Conservation (phyloP, 805 yeast species). For the Ogataea corticis region DNA sequence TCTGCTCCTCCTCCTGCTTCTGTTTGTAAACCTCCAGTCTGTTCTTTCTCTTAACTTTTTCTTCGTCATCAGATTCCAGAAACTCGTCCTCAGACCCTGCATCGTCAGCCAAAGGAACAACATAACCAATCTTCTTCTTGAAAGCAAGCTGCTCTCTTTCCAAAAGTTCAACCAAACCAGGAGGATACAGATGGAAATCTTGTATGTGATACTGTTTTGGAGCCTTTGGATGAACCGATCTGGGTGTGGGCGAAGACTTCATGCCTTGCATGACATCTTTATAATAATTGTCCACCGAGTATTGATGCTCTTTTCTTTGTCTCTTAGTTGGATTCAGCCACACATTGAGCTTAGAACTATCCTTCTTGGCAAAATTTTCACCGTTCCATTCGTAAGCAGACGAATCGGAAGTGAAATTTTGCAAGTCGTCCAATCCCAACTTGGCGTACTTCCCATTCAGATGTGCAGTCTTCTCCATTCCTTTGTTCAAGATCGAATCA, state of each 20-base stretch:
- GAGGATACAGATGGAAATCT: conserved; percentile 74
- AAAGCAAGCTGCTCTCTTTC: conserved; percentile 66
- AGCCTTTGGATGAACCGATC: conserved; percentile 44
- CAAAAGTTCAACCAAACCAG: conserved; percentile 50
- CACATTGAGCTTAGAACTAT: conserved; percentile 42
- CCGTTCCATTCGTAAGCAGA: conserved; percentile 98
- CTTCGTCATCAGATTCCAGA: conserved; percentile 37
- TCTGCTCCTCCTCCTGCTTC: conserved; percentile 49
- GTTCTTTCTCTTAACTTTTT: conserved; percentile 25
- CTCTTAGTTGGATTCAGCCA: conserved; percentile 79
- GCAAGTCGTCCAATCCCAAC: conserved; percentile 90
- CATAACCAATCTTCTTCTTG: conserved; percentile 59
- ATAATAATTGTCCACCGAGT: conserved; percentile 74
- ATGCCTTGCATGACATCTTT: conserved; percentile 58
- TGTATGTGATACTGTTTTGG: conserved; percentile 66
- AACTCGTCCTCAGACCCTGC: conserved; percentile 55
- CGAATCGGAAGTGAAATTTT: conserved; percentile 79
- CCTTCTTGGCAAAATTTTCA: conserved; percentile 66
- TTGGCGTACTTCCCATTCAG: conserved; percentile 81
- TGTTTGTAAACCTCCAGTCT: conserved; percentile 31
- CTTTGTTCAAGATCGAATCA: conserved; percentile 76
- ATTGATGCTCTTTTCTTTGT: conserved; percentile 76
- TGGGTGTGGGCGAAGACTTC: conserved; percentile 43
- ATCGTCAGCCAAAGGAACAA: conserved; percentile 59
- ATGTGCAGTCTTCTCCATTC: conserved; percentile 77